Percentiles rank a stretch among this genome's conserved stretches.
Evolutionary conservation across 2,329 filamentous ascomycete species (phyloP).

Genomic region (Nothopassalora personata): DNA sequence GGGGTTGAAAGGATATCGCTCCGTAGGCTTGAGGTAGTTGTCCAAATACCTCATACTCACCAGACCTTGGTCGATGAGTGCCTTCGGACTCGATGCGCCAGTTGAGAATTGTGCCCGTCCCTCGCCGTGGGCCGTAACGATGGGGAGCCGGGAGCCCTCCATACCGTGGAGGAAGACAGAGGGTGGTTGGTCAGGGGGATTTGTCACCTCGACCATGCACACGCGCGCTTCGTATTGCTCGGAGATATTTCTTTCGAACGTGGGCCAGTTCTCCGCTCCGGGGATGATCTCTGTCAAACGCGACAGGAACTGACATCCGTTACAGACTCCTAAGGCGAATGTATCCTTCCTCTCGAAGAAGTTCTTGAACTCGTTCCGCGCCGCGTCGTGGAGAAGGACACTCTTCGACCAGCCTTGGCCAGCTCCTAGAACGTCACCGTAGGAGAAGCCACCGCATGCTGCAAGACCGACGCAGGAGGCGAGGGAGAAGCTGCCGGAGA

Average conservation of each 20-base stretch:
- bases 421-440: slow-evolving; percentile 87
- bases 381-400: slow-evolving; percentile 74
- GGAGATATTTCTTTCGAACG: slow-evolving; percentile 75
- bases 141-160: slow-evolving; percentile 73
- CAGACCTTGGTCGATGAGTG: slow-evolving; percentile 60
- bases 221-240: slow-evolving; percentile 88
- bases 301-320: slow-evolving; percentile 92
- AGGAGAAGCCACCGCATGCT: slow-evolving; percentile 95
- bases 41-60: slow-evolving; percentile 80
- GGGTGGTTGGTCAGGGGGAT: slow-evolving; percentile 48
- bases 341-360: slow-evolving; percentile 90
- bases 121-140: slow-evolving; percentile 86
- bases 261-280: slow-evolving; percentile 75
- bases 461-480: slow-evolving; percentile 81
- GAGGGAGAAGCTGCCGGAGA: slow-evolving; percentile 73
- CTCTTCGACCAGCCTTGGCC: slow-evolving; percentile 95
- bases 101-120: slow-evolving; percentile 63
- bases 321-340: slow-evolving; percentile 91
- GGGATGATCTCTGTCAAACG: slow-evolving; percentile 79
- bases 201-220: slow-evolving; percentile 74
- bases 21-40: slow-evolving; percentile 69
- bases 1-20: slow-evolving; percentile 81
- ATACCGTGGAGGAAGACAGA: slow-evolving; percentile 91
- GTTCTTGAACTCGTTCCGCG: slow-evolving; percentile 68
- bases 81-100: slow-evolving; percentile 42